Evolutionary conservation across 202 grass and related monocot genomes (phyloP).

Genomic region (Zoysia matrella): DNA sequence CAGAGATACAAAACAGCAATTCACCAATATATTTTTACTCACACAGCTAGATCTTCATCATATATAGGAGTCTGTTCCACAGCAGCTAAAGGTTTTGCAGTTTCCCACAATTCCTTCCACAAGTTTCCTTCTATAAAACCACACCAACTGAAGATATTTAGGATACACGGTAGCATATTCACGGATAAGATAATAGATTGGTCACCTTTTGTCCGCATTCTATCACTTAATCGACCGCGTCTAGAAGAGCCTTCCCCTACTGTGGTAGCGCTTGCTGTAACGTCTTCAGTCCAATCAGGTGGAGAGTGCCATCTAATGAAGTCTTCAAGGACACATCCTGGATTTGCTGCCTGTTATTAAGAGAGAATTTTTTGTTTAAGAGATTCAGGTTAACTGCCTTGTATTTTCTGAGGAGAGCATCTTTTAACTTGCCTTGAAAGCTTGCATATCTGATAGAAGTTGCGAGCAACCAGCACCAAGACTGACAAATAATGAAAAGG

Average conservation of each 20-base stretch:
- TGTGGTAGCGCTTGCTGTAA: constrained; percentile 37
- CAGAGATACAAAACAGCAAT: constrained; percentile 33
- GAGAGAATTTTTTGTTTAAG: constrained; percentile 13
- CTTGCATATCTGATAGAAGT: constrained; percentile 97
- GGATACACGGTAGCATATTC: neutral
- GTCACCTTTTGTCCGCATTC: constrained; percentile 96
- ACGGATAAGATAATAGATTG: neutral
- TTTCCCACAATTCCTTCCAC: constrained; percentile 93
- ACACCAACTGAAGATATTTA: constrained; percentile 37
- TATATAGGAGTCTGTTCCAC: constrained; percentile 90
- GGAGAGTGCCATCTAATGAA: constrained; percentile 98
- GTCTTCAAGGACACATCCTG: constrained; percentile 93
- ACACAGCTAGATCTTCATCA: constrained; percentile 98
- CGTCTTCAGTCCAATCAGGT: constrained; percentile 89
- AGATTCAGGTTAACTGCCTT: constrained; percentile 34
- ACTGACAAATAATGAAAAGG: constrained; percentile 64
- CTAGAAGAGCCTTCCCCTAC: constrained; percentile 85
- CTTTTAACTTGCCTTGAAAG: constrained; percentile 92
- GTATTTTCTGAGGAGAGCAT: constrained; percentile 9
- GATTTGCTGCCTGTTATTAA: constrained; percentile 83
- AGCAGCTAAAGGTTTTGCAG: constrained; percentile 88
- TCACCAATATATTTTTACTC: constrained; percentile 50
- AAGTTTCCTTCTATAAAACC: constrained; percentile 77
- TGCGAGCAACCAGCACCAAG: constrained; percentile 97
- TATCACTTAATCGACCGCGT: constrained; percentile 76